Evolutionary conservation across 1,284 basidiomycete genomes (phyloP).

Genomic region (Cryptococcus floricola): DNA sequence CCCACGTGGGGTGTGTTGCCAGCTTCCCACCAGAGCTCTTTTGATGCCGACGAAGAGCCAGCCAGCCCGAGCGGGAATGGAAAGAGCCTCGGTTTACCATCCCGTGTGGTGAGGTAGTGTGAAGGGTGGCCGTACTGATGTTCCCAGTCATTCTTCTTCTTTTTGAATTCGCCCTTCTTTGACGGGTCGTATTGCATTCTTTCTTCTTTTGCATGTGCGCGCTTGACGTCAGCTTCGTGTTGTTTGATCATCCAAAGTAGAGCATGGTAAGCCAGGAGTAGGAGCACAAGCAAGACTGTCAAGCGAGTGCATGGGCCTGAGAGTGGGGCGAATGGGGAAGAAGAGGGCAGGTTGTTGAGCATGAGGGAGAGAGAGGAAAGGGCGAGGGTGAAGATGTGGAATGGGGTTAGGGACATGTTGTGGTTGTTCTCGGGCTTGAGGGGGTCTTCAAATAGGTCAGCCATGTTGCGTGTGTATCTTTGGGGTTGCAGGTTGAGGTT

Average conservation of each 20-base stretch:
- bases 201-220: conserved; percentile 1
- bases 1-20: conserved; percentile 41
- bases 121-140: conserved; percentile 27
- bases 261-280: conserved; percentile 18
- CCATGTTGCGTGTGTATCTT: not conserved
- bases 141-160: conserved; percentile 27
- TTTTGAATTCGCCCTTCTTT: conserved; percentile 12
- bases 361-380: conserved; percentile 21
- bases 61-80: conserved; percentile 41
- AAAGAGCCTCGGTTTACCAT: conserved; percentile 36
- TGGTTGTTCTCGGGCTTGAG: conserved; percentile 6
- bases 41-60: conserved; percentile 18
- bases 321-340: conserved; percentile 11
- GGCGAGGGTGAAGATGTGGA: conserved; percentile 29
- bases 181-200: conserved; percentile 11
- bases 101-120: conserved; percentile 33
- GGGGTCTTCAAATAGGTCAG: conserved; percentile 14
- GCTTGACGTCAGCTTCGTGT: conserved; percentile 3
- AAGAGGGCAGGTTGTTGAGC: conserved; percentile 19
- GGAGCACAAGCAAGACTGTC: conserved; percentile 23
- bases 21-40: conserved; percentile 40
- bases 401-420: conserved; percentile 23
- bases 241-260: conserved; percentile 7
- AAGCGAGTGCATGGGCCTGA: conserved; percentile 22
- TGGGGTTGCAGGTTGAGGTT: not conserved